Percentiles rank a stretch among this genome's conserved stretches.
These are phyloP conservation scores for Neurospora crassa DNA, from an alignment of 2,329 filamentous ascomycete genomes.

Conservation along the genomic window DNA sequence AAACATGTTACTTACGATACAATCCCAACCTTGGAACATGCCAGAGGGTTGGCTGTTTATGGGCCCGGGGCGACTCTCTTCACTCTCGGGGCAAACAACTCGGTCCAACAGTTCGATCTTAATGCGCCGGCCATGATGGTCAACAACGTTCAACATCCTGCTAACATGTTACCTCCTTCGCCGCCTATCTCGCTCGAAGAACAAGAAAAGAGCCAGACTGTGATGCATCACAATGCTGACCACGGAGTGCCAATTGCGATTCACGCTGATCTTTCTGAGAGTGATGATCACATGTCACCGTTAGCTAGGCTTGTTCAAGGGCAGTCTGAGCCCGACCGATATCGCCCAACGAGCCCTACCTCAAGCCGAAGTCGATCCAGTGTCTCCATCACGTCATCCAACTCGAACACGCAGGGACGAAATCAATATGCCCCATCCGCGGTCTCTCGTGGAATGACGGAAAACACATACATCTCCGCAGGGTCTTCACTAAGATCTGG, in stretches of 20 bases:
- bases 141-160: conserved; percentile 77
- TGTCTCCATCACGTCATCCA: conserved; percentile 51
- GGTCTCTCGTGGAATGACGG: conserved; percentile 45
- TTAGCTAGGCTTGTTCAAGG: conserved; percentile 64
- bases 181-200: conserved; percentile 76
- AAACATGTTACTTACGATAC: conserved; percentile 88
- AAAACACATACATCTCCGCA: conserved; percentile 60
- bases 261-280: conserved; percentile 55
- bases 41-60: conserved; percentile 77
- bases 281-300: conserved; percentile 68
- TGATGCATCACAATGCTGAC: conserved; percentile 45
- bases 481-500: conserved; percentile 46
- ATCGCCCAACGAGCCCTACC: conserved; percentile 56
- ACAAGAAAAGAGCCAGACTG: conserved; percentile 43
- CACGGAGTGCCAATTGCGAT: conserved; percentile 43
- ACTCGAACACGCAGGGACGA: conserved; percentile 41
- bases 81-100: conserved; percentile 78
- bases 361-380: conserved; percentile 47
- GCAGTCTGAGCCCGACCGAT: conserved; percentile 52
- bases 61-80: conserved; percentile 88
- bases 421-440: conserved; percentile 36
- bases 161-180: conserved; percentile 67
- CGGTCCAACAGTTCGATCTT: conserved; percentile 90
- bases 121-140: conserved; percentile 75
- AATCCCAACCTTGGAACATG: conserved; percentile 74